Evolutionary conservation across 257 asterid genomes (phyloP).

Genomic region (Scutellaria minor): DNA sequence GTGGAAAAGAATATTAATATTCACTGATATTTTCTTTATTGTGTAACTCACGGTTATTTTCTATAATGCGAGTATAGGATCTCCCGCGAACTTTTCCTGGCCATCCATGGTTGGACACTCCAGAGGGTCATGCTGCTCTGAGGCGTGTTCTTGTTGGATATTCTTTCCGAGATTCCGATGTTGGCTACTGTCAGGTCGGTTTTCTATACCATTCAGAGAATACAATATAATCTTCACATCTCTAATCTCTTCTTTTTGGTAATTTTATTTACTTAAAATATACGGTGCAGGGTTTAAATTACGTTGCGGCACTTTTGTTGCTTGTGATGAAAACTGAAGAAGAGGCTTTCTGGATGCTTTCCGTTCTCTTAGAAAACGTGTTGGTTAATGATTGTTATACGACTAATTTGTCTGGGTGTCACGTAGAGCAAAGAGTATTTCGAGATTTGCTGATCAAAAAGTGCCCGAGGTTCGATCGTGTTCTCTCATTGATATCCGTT

Average conservation of each 20-base stretch:
- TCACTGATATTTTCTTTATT: background rate
- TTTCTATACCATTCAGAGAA: slow-evolving; percentile 16
- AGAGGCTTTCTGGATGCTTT: slow-evolving; percentile 99
- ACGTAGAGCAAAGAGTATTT: slow-evolving; percentile 94
- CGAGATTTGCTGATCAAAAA: slow-evolving; percentile 82
- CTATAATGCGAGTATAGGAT: slow-evolving; percentile 59
- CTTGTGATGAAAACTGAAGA: slow-evolving; percentile 98
- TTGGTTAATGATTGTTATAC: slow-evolving; percentile 94
- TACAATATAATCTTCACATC: background rate
- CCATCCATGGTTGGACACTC: slow-evolving; percentile 96
- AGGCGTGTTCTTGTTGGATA: slow-evolving; percentile 96
- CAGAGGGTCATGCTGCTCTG: slow-evolving; percentile 91
- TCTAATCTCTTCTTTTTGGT: background rate
- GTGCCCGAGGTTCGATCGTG: slow-evolving; percentile 72
- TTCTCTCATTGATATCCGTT: background rate
- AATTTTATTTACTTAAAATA: slow-evolving; percentile 4
- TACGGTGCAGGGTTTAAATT: slow-evolving; percentile 82
- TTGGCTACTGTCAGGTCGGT: slow-evolving; percentile 95
- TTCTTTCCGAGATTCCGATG: slow-evolving; percentile 97
- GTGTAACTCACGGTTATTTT: slow-evolving; percentile 22
- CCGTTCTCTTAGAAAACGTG: slow-evolving; percentile 89
- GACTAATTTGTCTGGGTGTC: slow-evolving; percentile 91
- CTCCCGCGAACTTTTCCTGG: slow-evolving; percentile 98
- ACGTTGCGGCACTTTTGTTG: slow-evolving; percentile 89
- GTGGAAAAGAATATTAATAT: background rate